These are phyloP conservation scores for Draba incana DNA, from an alignment of 345 rosid species.

Conservation along the genomic window DNA sequence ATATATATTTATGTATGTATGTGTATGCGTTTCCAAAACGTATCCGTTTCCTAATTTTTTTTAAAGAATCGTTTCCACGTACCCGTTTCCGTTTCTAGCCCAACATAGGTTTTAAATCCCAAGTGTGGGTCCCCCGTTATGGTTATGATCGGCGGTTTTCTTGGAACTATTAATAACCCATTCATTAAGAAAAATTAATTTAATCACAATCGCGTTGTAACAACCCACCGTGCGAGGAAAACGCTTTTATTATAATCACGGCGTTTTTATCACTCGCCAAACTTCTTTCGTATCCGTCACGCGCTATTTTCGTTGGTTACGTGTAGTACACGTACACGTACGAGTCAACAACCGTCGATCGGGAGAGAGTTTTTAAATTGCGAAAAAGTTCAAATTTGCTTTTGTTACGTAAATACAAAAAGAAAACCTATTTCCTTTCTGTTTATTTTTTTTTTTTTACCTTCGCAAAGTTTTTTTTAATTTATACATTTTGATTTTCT, in stretches of 20 bases:
- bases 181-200: neutral
- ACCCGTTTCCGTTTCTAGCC: too few species aligned
- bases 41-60: too few species aligned
- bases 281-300: rapidly evolving
- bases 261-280: conserved; percentile 17
- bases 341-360: conserved; percentile 32
- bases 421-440: conserved; percentile 1
- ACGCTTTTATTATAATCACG: conserved; percentile 19
- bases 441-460: conserved; percentile 1
- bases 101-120: too few species aligned
- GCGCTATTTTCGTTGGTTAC: neutral
- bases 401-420: conserved; percentile 1
- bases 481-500: conserved; percentile 1
- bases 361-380: conserved; percentile 7
- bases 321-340: neutral
- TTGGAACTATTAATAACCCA: conserved; percentile 16
- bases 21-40: too few species aligned
- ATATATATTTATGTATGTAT: too few species aligned
- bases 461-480: neutral
- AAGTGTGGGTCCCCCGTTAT: conserved; percentile 2
- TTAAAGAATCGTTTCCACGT: too few species aligned
- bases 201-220: neutral
- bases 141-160: conserved; percentile 27
- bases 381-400: neutral
- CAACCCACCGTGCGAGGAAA: conserved; percentile 25